Evolutionary conservation across 306 rosid genomes (phyloP), one percentile per base, ranked within the genome.

Genomic region (Cotoneaster glaucophyllus): DNA sequence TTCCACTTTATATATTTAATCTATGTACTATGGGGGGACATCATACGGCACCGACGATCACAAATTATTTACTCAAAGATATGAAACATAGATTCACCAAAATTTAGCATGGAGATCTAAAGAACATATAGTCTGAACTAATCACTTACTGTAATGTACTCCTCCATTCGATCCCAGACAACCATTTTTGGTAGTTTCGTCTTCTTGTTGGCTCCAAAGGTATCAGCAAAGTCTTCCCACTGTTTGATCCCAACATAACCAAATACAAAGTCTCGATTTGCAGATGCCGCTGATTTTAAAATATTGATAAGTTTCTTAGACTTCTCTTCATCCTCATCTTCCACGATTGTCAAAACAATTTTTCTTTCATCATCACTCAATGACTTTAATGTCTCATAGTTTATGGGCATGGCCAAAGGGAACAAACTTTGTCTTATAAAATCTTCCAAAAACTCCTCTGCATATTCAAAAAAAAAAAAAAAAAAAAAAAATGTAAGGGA

Each of bases 281-380:
- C 99, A 32, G 96, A 90, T 70, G 99, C 99, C 67, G 97, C 98
- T 71, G 88, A 96, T 85, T 85, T 92, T 80, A 96, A 82, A 82
- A 90, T 80, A 88, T 90, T 86, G 66, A 89, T 62, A 80, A 93
- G 82, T 28, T 88, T 89, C 79, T 76, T 89, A 57, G 97, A 75
- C 59, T 82, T 84, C 73, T 88, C 99, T 32, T 88, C 90, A 14
- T 77, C 80, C 84, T 96, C 95, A 82, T 96, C 92, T 58, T 92
- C 92, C 80, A 96, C 86, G 78, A 95, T 85, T 79, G 99, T 84
- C 80, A 92, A 83, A 71, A 82, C 96, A 79, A 92, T 87, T 84
- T 92, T 89, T 82, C 99, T 86, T 41, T 82, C 90, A 80, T 96
- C 96, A 37, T 87, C 91, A 58, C 79, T 85, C 74, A 96, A 54